Conservation (phyloP, 2,329 filamentous ascomycete species). For the Septoria linicola region DNA sequence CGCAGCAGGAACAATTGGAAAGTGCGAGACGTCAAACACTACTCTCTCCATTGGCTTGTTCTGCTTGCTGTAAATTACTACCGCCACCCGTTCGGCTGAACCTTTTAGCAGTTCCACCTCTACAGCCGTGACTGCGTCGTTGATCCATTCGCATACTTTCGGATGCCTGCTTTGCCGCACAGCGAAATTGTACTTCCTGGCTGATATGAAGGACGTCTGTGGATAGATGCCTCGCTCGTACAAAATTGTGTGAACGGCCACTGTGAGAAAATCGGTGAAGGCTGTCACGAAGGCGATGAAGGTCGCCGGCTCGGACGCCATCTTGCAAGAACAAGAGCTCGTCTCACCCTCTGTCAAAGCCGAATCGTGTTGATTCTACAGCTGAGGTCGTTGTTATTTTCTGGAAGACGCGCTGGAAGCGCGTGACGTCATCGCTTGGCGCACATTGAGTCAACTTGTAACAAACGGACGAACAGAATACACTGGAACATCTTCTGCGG, state of each 20-base stretch:
- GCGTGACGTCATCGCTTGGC: no score
- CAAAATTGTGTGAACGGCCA: conserved; percentile 81
- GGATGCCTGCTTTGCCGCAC: conserved; percentile 86
- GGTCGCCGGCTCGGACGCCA: conserved; percentile 33
- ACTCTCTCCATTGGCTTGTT: conserved; percentile 59
- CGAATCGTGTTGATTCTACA: no score
- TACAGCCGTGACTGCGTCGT: conserved; percentile 73
- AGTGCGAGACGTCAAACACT: conserved; percentile 59
- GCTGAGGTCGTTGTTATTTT: no score
- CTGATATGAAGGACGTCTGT: conserved; percentile 69
- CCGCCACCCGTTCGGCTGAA: conserved; percentile 54
- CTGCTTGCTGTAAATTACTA: conserved; percentile 56
- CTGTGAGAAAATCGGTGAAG: conserved; percentile 77
- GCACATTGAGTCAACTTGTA: no score
- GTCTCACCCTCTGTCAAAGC: neutral
- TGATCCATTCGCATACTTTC: conserved; percentile 80
- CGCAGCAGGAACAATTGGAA: conserved; percentile 50
- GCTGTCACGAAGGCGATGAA: conserved; percentile 62
- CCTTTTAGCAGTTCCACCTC: conserved; percentile 65
- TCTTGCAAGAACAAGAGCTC: no score
- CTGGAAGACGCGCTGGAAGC: no score
- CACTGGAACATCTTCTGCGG: no score
- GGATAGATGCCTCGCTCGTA: conserved; percentile 82
- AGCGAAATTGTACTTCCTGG: conserved; percentile 78
- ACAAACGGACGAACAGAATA: no score